Conservation (phyloP, 169 alveolate genomes). For the Eimeria maxima region DNA sequence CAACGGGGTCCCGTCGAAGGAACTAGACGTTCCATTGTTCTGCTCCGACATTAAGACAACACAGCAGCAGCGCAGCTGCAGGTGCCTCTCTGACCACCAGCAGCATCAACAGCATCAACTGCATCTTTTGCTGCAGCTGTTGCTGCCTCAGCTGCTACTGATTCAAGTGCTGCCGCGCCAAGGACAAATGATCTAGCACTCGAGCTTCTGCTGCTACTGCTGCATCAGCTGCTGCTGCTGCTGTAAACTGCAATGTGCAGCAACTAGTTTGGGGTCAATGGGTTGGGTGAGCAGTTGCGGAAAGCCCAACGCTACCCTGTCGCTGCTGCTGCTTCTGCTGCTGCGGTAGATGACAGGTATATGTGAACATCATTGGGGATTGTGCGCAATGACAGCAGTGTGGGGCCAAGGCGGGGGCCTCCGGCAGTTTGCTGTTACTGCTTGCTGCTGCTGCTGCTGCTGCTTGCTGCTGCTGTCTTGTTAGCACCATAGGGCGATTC, state of each 20-base stretch:
- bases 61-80: conserved; percentile 30
- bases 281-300: too few species aligned
- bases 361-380: too few species aligned
- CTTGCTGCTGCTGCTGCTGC: conserved; percentile 12
- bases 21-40: not conserved
- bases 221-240: not conserved
- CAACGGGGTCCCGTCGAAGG: too few species aligned
- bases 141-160: not conserved
- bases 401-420: too few species aligned
- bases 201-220: conserved; percentile 4
- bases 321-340: not conserved
- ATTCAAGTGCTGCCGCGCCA: not conserved
- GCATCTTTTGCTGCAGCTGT: not conserved
- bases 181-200: not conserved
- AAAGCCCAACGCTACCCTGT: not conserved
- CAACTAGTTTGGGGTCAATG: too few species aligned
- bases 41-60: not conserved
- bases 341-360: too few species aligned
- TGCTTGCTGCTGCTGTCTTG: not conserved
- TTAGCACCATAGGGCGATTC: not conserved
- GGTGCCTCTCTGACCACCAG: too few species aligned
- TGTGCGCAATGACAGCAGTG: not conserved
- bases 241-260: not conserved
- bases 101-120: not conserved
- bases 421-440: not conserved